Percentiles rank a stretch among this genome's conserved stretches.
phyloP scores from a whole-genome alignment of 1,139 yeast species.

The Lodderomyces theae region DNA sequence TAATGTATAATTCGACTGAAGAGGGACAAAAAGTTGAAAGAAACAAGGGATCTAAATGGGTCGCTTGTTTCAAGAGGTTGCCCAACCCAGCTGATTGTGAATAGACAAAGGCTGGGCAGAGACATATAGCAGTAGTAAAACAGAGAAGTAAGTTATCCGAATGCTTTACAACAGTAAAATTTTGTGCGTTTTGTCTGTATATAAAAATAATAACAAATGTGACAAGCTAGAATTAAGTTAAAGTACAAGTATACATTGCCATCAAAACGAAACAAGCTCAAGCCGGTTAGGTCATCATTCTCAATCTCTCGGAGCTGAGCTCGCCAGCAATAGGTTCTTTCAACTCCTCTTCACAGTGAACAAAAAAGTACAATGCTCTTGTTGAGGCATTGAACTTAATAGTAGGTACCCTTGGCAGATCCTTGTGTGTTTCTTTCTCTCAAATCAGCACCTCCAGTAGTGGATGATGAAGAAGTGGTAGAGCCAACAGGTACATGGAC shows the following conservation, averaged over 20 bases:
- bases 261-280: no score
- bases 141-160: no score
- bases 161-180: no score
- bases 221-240: slow-evolving; percentile 1
- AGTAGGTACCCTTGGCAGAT: neutral
- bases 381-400: neutral
- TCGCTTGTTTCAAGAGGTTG: slow-evolving; percentile 82
- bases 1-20: slow-evolving; percentile 90
- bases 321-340: no score
- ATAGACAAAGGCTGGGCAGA: no score
- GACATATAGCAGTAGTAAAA: no score
- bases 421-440: slow-evolving; percentile 1
- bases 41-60: slow-evolving; percentile 80
- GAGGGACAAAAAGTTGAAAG: slow-evolving; percentile 96
- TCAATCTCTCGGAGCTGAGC: no score
- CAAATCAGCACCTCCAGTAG: slow-evolving; percentile 33
- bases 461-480: slow-evolving; percentile 20
- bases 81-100: slow-evolving; percentile 52
- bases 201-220: no score
- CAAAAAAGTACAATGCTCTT: no score
- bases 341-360: no score
- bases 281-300: no score
- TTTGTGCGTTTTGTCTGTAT: no score
- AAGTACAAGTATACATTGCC: slow-evolving; percentile 2
- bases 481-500: slow-evolving; percentile 18